These are phyloP conservation scores for Neurospora sp. DNA, from an alignment of 495 filamentous ascomycete species.

Conservation along the genomic window DNA sequence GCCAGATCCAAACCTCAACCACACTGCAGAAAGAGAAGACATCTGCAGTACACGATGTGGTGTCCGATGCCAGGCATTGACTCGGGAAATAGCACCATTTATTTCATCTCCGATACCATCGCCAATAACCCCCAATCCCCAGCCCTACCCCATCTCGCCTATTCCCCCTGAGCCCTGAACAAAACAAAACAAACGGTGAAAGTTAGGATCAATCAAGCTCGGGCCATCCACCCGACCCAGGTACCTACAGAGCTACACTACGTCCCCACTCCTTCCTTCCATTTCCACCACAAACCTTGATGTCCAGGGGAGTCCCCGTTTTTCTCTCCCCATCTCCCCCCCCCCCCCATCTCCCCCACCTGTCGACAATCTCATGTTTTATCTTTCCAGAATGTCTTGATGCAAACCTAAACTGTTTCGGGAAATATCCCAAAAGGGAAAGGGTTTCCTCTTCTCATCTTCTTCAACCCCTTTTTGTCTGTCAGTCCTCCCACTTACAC, in stretches of 20 bases:
- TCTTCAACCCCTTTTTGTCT: background rate
- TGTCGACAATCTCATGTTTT: background rate
- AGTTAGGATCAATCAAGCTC: no score
- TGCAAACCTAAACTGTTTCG: background rate
- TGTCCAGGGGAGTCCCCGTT: background rate
- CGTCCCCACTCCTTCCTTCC: background rate
- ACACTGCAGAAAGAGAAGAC: background rate
- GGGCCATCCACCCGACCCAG: background rate
- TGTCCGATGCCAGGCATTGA: background rate
- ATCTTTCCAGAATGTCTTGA: background rate
- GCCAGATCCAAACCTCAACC: background rate
- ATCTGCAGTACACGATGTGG: background rate
- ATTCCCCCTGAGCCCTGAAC: background rate
- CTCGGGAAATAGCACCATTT: background rate
- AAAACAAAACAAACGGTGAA: background rate
- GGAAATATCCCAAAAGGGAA: background rate
- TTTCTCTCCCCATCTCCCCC: background rate
- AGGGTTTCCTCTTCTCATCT: background rate
- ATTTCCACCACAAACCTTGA: background rate
- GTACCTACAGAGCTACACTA: background rate
- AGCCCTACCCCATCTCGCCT: background rate
- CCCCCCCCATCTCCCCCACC: background rate
- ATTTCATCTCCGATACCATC: background rate
- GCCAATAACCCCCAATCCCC: background rate
- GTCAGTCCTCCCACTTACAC: background rate